Evolutionary conservation across 768 basidiomycete genomes (phyloP).

Genomic region (Boletus tomentosulus): DNA sequence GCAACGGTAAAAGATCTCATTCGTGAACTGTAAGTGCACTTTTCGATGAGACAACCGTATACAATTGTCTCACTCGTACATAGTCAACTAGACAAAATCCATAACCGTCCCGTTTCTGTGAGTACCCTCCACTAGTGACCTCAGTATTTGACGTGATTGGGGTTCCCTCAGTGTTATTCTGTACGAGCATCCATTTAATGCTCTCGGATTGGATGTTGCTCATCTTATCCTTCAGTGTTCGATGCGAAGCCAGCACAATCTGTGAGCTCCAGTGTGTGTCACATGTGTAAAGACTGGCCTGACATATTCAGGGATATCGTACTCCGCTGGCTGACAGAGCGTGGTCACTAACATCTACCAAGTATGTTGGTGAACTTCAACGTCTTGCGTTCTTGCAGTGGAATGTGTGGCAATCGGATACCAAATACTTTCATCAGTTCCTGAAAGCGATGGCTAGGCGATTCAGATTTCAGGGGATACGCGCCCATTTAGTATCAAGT

Average conservation of each 20-base stretch:
- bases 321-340: slow-evolving; percentile 78
- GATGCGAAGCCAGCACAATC: slow-evolving; percentile 93
- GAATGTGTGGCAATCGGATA: not conserved
- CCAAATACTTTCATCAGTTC: not conserved
- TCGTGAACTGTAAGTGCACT: slow-evolving; percentile 53
- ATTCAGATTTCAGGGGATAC: not conserved
- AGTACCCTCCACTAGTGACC: slow-evolving; percentile 26
- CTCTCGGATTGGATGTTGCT: not conserved
- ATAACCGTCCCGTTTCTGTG: slow-evolving; percentile 81
- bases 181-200: slow-evolving; percentile 37
- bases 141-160: not conserved
- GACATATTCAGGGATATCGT: slow-evolving; percentile 64
- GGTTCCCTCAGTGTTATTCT: slow-evolving; percentile 63
- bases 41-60: no score
- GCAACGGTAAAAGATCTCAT: slow-evolving; percentile 83
- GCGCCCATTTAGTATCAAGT: not conserved
- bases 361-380: not conserved
- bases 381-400: not conserved
- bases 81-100: slow-evolving; percentile 68
- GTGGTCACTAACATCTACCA: slow-evolving; percentile 51
- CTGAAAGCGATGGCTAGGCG: not conserved
- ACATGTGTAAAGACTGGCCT: not conserved
- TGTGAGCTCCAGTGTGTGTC: slow-evolving; percentile 43
- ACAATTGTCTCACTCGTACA: slow-evolving; percentile 25
- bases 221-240: slow-evolving; percentile 60